Base-by-base conservation (phyloP, 1,139 yeast genomes). In the Geotrichum siamense region DNA sequence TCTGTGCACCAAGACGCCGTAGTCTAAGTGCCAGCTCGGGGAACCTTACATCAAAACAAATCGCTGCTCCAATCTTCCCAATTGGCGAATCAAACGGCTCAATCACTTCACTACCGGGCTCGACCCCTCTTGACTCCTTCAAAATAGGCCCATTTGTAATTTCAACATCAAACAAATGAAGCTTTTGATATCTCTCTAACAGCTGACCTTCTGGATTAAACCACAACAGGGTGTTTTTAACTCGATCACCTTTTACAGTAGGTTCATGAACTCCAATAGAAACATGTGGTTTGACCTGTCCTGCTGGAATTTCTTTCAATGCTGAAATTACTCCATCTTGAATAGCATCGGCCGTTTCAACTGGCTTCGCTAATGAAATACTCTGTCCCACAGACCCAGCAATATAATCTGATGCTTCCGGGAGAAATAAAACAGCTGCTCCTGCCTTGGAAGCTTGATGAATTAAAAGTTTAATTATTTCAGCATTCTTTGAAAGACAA, bases 331-430 rank as follows among this genome's bases (percentile, higher is more conserved):
- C 69, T 1, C 72, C 69, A 3, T 58, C 55, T 3, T 75, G 60
- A 50, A 63, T 38, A 42, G 85, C 81, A 3, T 74, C 72, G 0
- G 76, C 67, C 12, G 68, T 64, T 1, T 63, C 66, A 2, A 81
- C 74, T 1, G 74, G 54, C 31, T 69, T 60, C 0, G 82, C 86
- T 25, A 89, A 65, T 27, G 66, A 55, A 43, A 72, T 67, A 1
- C 94, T 80, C 52, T 85, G 89, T 1, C 61, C 61, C 1, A 93
- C 79, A 51, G 79, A 75, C 38, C 76, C 69, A 3, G 94, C 82
- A 35, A 91, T 72, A 60, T 86, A 91, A 58, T 91, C 97, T 1
- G 91, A 74, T 0, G 97, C 97, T 60, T 91, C 98, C 1, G 97
- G 97, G 34, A 91, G 71, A 58, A 89, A 87, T 8, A 89, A 69